Conservation (phyloP, 805 yeast genomes). For the Wickerhamiella qilinensis region DNA sequence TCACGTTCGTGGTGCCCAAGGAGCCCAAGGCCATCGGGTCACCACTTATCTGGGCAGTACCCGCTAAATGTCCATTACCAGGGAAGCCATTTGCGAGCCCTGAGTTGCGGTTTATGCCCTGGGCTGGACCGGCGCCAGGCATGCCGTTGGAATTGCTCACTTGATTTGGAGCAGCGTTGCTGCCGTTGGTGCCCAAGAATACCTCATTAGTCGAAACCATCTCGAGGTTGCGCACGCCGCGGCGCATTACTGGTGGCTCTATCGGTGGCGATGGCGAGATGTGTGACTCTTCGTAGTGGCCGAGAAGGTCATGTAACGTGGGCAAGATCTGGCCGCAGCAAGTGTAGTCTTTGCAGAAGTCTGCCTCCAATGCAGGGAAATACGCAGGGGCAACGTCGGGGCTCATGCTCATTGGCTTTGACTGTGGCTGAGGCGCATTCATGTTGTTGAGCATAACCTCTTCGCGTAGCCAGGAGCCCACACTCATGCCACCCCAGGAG, state of each 20-base stretch:
- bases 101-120: neutral
- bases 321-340: slow-evolving; percentile 92
- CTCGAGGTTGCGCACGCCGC: slow-evolving; percentile 43
- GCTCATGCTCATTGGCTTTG: slow-evolving; percentile 37
- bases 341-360: slow-evolving; percentile 89
- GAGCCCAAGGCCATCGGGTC: neutral
- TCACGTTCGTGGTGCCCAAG: neutral
- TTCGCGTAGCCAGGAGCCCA: slow-evolving; percentile 91
- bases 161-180: neutral
- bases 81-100: neutral
- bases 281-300: slow-evolving; percentile 95
- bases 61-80: neutral
- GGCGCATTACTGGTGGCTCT: slow-evolving; percentile 18
- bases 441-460: slow-evolving; percentile 31
- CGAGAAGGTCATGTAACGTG: slow-evolving; percentile 77
- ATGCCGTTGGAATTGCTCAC: slow-evolving; percentile 15
- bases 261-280: slow-evolving; percentile 47
- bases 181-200: slow-evolving; percentile 31
- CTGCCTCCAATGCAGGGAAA: slow-evolving; percentile 84
- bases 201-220: slow-evolving; percentile 90
- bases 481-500: slow-evolving; percentile 90
- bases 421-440: slow-evolving; percentile 12
- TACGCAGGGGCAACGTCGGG: slow-evolving; percentile 54
- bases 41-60: neutral
- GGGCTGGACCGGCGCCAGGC: slow-evolving; percentile 6